phyloP scores from a whole-genome alignment of 306 rosid genomes.

The Medicago arabica region DNA sequence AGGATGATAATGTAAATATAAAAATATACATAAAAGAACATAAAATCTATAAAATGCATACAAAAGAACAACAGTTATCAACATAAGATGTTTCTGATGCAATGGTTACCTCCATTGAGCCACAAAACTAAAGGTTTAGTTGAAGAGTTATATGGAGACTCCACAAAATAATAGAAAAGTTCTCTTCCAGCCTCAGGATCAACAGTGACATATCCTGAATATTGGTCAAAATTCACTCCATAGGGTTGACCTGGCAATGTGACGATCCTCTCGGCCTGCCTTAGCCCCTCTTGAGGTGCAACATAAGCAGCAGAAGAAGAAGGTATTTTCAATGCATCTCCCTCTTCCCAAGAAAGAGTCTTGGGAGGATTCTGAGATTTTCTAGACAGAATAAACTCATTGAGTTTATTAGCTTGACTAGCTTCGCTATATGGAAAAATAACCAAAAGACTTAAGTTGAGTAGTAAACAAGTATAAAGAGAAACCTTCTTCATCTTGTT shows the following conservation, averaged over 20 bases:
- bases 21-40: background rate
- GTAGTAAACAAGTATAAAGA: constrained; percentile 38
- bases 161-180: constrained; percentile 67
- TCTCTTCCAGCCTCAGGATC: constrained; percentile 52
- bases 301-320: constrained; percentile 11
- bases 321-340: constrained; percentile 21
- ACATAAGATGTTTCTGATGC: background rate
- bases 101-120: constrained; percentile 68
- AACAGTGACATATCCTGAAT: constrained; percentile 64
- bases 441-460: constrained; percentile 36
- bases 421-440: constrained; percentile 39
- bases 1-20: background rate
- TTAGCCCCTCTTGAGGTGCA: constrained; percentile 43
- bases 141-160: constrained; percentile 52
- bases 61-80: background rate
- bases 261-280: constrained; percentile 50
- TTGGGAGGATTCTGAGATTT: constrained; percentile 37
- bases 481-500: constrained; percentile 35
- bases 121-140: constrained; percentile 62
- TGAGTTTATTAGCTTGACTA: constrained; percentile 50
- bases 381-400: constrained; percentile 43
- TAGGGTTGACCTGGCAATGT: constrained; percentile 67
- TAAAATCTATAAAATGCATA: background rate
- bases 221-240: constrained; percentile 62
- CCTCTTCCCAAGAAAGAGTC: constrained; percentile 33